Conservation (phyloP, 2,329 filamentous ascomycete genomes). For the Pseudogymnoascus sp. region DNA sequence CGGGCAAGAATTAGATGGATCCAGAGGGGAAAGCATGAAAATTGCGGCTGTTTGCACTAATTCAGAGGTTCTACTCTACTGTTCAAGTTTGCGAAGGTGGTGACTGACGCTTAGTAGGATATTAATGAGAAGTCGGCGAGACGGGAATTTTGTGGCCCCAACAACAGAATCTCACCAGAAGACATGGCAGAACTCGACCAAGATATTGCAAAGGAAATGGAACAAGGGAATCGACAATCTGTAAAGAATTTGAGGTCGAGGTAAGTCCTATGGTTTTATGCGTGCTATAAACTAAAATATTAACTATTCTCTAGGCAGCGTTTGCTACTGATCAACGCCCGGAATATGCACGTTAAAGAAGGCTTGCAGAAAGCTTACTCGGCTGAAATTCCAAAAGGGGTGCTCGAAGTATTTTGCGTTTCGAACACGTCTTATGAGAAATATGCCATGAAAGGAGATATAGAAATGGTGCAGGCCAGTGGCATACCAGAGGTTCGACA, state of each 20-base stretch:
- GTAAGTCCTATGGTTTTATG: conserved; percentile 17
- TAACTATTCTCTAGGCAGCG: conserved; percentile 23
- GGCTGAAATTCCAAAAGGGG: conserved; percentile 20
- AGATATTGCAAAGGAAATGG: conserved; percentile 27
- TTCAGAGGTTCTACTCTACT: conserved; percentile 24
- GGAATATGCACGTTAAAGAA: conserved; percentile 29
- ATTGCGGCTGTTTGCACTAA: conserved; percentile 33
- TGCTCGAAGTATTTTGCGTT: conserved; percentile 33
- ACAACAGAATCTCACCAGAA: conserved; percentile 21
- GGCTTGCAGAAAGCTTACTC: conserved; percentile 27
- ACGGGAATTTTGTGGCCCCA: conserved; percentile 26
- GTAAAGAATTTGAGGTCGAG: conserved; percentile 27
- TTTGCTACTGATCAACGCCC: conserved; percentile 28
- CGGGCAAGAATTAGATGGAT: conserved; percentile 28
- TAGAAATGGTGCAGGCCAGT: conserved; percentile 26
- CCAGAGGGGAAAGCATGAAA: conserved; percentile 24
- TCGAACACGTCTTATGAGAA: conserved; percentile 34
- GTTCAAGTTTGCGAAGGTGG: not conserved
- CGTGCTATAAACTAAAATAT: not conserved
- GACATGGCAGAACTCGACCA: conserved; percentile 26
- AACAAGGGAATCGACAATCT: conserved; percentile 17
- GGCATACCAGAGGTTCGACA: conserved; percentile 31
- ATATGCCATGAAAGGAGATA: conserved; percentile 28
- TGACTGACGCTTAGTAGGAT: conserved; percentile 24
- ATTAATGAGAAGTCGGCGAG: conserved; percentile 27